Conservation (phyloP, 2,329 filamentous ascomycete species). For the Colletotrichum sp. region DNA sequence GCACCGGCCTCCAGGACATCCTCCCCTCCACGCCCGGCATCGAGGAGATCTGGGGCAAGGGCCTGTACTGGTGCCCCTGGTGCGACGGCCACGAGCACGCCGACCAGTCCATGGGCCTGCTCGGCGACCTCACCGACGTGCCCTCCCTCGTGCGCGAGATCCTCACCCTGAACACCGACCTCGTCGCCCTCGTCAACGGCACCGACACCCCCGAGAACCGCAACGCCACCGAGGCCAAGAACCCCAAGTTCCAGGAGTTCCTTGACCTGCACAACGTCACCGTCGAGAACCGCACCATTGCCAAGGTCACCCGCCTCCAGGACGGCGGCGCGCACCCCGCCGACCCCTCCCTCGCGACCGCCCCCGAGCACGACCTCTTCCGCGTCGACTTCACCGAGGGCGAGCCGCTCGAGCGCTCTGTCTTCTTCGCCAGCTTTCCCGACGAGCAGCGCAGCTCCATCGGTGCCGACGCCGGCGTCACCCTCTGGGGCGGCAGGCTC, state of each 20-base stretch:
- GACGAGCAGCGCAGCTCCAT: constrained; percentile 52
- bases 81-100: constrained; percentile 68
- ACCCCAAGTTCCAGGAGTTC: constrained; percentile 53
- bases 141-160: constrained; percentile 55
- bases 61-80: constrained; percentile 68
- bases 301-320: constrained; percentile 49
- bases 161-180: constrained; percentile 57
- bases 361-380: constrained; percentile 60
- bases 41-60: constrained; percentile 59
- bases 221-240: constrained; percentile 39
- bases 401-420: constrained; percentile 45
- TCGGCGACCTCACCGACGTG: constrained; percentile 47
- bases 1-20: constrained; percentile 60
- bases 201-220: constrained; percentile 53
- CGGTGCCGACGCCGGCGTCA: constrained; percentile 51
- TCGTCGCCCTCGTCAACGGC: constrained; percentile 65
- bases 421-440: constrained; percentile 56
- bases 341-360: constrained; percentile 46
- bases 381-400: constrained; percentile 56
- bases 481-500: constrained; percentile 48
- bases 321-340: constrained; percentile 42
- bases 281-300: constrained; percentile 62
- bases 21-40: constrained; percentile 61
- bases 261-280: constrained; percentile 54
- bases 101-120: constrained; percentile 60